Evolutionary conservation across 2,329 filamentous ascomycete species (phyloP), one percentile per base, ranked within the genome.

Genomic region (Sporothrix phasma): DNA sequence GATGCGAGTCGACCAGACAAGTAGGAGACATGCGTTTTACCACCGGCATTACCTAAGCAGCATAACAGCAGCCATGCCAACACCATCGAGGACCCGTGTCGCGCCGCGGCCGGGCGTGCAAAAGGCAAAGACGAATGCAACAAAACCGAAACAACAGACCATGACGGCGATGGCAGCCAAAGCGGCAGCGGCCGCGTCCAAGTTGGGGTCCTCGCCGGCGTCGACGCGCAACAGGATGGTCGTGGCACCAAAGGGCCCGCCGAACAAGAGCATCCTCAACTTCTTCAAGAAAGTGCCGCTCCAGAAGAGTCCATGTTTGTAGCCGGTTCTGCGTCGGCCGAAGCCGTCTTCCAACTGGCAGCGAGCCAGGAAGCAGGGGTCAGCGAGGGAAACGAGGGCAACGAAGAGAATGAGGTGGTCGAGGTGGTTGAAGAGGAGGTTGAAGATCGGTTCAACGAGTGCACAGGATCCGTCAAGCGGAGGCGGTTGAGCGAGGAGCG

Each of bases 231-330:
- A 47, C 58, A 49, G 39, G 22, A 34, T 66, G 13, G 71, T 69
- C 54, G 59, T 66, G 5, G 22, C 62, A 22, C 37, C 39, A 24
- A 54, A 54, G 26, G 43, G 17, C 15, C 64, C 61, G 17, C 53
- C 51, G 13, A 90, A 89, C 69, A 78, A 80, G 6, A 90, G 86
- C 67, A 90, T 91, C 37, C 75, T 90, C 15, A 90, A 76, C 67
- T 92, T 90, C 73, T 92, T 92, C 72, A 86, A 88, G 70, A 91
- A 90, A 71, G 79, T 83, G 0, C 81, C 84, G 45, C 81, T 82
- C 76, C 81, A 64, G 80, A 87, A 67, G 77, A 85, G 64, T 77
- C 79, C 22, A 79, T 88, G 10, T 88, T 89, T 68, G 73, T 79
- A 0, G 49, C 61, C 10, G 63, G 53, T 2, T 56, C n/a, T n/a